Percentiles rank a stretch among this genome's conserved stretches.
Conservation (phyloP, 1,139 yeast genomes). For the Nakaseomyces nivariensis region DNA sequence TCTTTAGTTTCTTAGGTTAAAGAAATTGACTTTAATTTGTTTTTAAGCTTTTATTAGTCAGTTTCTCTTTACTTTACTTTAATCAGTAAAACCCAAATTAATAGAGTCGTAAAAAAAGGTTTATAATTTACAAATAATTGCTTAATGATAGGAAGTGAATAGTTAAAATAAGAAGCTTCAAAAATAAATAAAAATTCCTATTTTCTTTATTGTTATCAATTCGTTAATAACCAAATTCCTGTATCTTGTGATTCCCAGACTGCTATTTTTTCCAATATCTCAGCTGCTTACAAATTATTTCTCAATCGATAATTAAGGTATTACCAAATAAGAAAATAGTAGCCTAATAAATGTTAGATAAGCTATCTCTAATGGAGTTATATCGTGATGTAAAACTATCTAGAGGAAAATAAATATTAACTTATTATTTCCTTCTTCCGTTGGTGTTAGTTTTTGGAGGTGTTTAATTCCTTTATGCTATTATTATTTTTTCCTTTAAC, state of each 20-base stretch:
- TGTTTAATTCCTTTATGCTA: background rate
- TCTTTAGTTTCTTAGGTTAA: background rate
- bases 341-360: background rate
- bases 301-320: background rate
- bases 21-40: background rate
- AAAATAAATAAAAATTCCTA: background rate
- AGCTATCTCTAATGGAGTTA: background rate
- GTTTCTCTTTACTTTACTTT: background rate
- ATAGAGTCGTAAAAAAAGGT: background rate
- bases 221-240: no score
- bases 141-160: background rate
- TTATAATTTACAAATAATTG: background rate
- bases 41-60: background rate
- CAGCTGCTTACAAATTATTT: no score
- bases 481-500: background rate
- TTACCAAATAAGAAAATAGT: background rate
- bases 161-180: background rate
- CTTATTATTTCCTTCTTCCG: background rate
- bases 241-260: no score
- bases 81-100: background rate
- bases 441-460: background rate
- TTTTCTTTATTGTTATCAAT: no score
- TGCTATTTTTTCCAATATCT: no score
- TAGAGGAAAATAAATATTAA: background rate
- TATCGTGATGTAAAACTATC: background rate